phyloP scores from a whole-genome alignment of 2,329 filamentous ascomycete species.

The Trichophyton schoenleinii region DNA sequence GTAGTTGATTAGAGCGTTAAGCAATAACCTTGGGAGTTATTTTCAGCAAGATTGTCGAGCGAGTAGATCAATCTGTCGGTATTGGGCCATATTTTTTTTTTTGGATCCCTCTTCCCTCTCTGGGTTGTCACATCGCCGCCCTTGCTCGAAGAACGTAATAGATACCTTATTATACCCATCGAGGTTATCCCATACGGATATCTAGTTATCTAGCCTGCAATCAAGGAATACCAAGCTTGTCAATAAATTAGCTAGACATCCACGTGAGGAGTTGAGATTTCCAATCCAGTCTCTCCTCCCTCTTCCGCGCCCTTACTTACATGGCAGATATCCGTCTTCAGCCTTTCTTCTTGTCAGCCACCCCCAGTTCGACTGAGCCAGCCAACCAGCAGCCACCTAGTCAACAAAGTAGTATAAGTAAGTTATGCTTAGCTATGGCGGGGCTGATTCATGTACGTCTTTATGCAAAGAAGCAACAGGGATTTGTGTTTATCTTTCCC shows the following conservation, averaged over 20 bases:
- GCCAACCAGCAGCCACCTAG: too few relatives aligned
- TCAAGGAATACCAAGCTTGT: not conserved
- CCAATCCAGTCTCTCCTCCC: too few relatives aligned
- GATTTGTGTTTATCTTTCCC: not conserved
- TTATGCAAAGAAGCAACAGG: not conserved
- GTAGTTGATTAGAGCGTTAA: not conserved
- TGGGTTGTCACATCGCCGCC: not conserved
- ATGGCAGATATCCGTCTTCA: not conserved
- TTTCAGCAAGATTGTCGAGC: not conserved
- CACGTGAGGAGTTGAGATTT: conserved; percentile 1
- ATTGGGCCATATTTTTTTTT: not conserved
- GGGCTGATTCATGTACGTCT: not conserved
- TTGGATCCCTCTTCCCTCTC: not conserved
- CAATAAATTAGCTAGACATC: not conserved
- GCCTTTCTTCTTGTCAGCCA: not conserved
- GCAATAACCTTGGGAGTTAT: not conserved
- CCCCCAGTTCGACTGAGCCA: not conserved
- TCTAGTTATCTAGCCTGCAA: not conserved
- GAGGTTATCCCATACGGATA: not conserved
- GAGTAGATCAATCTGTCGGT: not conserved
- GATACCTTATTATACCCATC: not conserved
- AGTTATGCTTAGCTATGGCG: not conserved
- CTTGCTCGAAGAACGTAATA: not conserved
- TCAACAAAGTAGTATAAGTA: too few relatives aligned
- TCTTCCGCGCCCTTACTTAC: not conserved